phyloP scores from a whole-genome alignment of 306 rosid species.

The Vigna trinervia region DNA sequence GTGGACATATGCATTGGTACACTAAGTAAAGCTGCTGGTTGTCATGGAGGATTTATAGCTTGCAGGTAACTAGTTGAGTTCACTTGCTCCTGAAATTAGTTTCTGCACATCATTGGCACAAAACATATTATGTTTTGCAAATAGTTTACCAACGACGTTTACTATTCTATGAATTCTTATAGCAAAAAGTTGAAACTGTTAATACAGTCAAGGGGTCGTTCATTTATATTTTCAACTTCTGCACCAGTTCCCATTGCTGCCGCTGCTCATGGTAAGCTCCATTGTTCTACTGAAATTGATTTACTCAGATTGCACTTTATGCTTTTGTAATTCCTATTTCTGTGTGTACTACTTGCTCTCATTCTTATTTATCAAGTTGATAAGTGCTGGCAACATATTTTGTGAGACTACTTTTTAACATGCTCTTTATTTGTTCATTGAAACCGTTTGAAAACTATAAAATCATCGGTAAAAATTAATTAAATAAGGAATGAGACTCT shows the following conservation, averaged over 20 bases:
- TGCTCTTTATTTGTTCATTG: background rate
- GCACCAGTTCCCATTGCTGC: constrained; percentile 83
- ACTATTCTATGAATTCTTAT: constrained; percentile 45
- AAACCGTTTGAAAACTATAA: background rate
- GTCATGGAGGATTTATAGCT: constrained; percentile 97
- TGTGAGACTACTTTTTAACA: background rate
- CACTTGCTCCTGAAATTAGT: constrained; percentile 18
- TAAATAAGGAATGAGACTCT: background rate
- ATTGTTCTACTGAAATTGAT: constrained; percentile 14
- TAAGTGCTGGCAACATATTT: background rate
- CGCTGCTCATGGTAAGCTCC: constrained; percentile 79
- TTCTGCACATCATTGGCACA: constrained; percentile 16
- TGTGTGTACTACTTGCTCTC: background rate
- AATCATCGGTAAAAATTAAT: background rate
- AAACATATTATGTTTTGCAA: constrained; percentile 7
- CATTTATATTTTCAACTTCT: constrained; percentile 91
- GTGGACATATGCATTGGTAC: constrained; percentile 92
- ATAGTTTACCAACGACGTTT: constrained; percentile 35
- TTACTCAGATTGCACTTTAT: constrained; percentile 27
- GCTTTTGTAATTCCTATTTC: constrained; percentile 27
- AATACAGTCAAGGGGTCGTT: constrained; percentile 93
- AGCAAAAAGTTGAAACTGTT: constrained; percentile 91
- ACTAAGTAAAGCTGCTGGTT: constrained; percentile 94
- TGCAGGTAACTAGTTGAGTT: constrained; percentile 72
- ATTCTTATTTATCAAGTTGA: background rate